phyloP scores from a whole-genome alignment of 805 yeast genomes.

The Sugiyamaella mastotermitis region DNA sequence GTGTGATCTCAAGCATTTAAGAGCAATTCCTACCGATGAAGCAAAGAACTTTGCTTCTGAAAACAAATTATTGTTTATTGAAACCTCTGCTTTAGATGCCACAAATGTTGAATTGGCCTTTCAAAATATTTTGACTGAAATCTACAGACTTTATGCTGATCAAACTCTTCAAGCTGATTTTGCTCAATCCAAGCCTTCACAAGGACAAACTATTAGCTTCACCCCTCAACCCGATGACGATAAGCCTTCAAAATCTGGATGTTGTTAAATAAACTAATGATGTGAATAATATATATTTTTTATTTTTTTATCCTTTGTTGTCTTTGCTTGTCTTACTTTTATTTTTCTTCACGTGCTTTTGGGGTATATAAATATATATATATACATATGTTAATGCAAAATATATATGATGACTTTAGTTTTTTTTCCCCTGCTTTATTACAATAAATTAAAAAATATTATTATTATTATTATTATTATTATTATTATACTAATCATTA shows the following conservation, averaged over 20 bases:
- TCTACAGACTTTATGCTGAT: conserved; percentile 94
- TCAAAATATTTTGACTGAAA: conserved; percentile 86
- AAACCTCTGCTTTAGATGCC: conserved; percentile 84
- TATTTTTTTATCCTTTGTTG: not conserved
- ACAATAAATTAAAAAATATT: no score
- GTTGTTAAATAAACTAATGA: conserved; percentile 15
- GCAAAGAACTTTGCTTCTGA: conserved; percentile 91
- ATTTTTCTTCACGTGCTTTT: not conserved
- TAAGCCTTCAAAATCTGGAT: conserved; percentile 31
- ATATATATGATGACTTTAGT: not conserved
- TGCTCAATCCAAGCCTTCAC: conserved; percentile 54
- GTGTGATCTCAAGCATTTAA: conserved; percentile 86
- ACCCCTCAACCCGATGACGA: conserved; percentile 90
- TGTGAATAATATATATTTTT: not conserved
- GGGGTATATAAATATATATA: conserved; percentile 4
- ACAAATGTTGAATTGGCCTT: conserved; percentile 94
- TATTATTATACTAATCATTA: no score
- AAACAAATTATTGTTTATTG: conserved; percentile 86
- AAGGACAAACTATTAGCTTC: conserved; percentile 86
- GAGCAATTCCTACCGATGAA: conserved; percentile 97
- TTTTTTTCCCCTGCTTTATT: no score
- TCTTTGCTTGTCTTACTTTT: conserved; percentile 2
- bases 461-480: no score
- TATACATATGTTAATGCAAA: not conserved
- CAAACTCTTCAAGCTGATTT: conserved; percentile 82